phyloP scores from a whole-genome alignment of 2,329 filamentous ascomycete species.

The Arthrobotrys musiformis region DNA sequence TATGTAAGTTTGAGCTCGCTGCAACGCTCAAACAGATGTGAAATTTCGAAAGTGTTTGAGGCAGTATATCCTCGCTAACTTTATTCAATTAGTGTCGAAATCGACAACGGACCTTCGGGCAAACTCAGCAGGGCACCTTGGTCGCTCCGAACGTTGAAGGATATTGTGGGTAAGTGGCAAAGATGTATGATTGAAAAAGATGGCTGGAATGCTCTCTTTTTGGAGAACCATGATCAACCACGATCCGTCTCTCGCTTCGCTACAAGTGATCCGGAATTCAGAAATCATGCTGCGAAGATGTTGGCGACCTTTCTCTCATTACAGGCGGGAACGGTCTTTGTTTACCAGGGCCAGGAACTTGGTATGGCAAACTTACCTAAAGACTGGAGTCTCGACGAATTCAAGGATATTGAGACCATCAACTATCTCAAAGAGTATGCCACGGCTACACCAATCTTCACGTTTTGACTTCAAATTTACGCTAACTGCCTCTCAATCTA shows the following conservation, averaged over 20 bases:
- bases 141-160: slow-evolving; percentile 68
- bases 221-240: slow-evolving; percentile 75
- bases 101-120: slow-evolving; percentile 65
- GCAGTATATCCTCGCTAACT: too few species aligned
- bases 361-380: slow-evolving; percentile 72
- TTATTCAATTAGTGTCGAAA: slow-evolving; percentile 64
- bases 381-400: slow-evolving; percentile 73
- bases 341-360: slow-evolving; percentile 78
- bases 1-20: slow-evolving; percentile 63
- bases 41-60: too few species aligned
- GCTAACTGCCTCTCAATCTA: neutral
- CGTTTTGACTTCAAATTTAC: neutral
- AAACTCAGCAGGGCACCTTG: slow-evolving; percentile 65
- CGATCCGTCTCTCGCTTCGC: slow-evolving; percentile 70
- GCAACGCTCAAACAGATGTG: too few species aligned
- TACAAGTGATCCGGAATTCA: slow-evolving; percentile 63
- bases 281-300: slow-evolving; percentile 70
- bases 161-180: slow-evolving; percentile 70
- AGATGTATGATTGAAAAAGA: slow-evolving; percentile 70
- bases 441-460: neutral
- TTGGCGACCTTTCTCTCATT: slow-evolving; percentile 70
- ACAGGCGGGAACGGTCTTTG: slow-evolving; percentile 72
- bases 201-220: slow-evolving; percentile 74
- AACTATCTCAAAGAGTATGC: neutral
- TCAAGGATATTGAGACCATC: slow-evolving; percentile 72